A percentile compares a stretch with the other conserved stretches of the same genome.
phyloP scores from a whole-genome alignment of 2,329 filamentous ascomycete species.

The Aspergillus fructus region DNA sequence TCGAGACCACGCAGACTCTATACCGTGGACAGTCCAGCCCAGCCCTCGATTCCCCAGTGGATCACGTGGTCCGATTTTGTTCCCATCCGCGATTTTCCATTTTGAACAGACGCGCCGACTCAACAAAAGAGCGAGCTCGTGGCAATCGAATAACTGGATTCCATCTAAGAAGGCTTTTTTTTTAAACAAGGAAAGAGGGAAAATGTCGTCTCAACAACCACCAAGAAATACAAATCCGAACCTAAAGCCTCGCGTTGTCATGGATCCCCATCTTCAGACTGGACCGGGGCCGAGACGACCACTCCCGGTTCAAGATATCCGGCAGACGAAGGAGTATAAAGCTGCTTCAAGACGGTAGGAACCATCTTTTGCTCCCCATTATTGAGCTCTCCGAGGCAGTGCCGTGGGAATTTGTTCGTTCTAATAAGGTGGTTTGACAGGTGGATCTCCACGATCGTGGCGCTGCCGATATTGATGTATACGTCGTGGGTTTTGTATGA shows the following conservation, averaged over 20 bases:
- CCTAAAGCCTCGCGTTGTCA: constrained; percentile 18
- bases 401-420: not conserved
- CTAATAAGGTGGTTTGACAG: constrained; percentile 14
- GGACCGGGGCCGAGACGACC: constrained; percentile 10
- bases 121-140: too few relatives aligned
- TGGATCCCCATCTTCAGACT: constrained; percentile 10
- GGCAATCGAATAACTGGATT: too few relatives aligned
- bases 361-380: not conserved
- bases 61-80: too few relatives aligned
- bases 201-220: not conserved
- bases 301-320: constrained; percentile 30
- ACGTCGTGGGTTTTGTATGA: constrained; percentile 36
- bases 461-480: constrained; percentile 31
- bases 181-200: not conserved
- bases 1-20: too few relatives aligned
- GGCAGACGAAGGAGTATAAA: constrained; percentile 44
- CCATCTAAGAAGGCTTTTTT: too few relatives aligned
- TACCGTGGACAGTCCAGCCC: too few relatives aligned
- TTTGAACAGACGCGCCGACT: too few relatives aligned
- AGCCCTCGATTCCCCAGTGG: too few relatives aligned
- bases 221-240: not conserved
- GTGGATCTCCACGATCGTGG: constrained; percentile 35
- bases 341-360: constrained; percentile 37
- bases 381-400: not conserved
- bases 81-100: too few relatives aligned